phyloP scores from a whole-genome alignment of 2,329 filamentous ascomycete species.

The Pseudonectria foliicola region DNA sequence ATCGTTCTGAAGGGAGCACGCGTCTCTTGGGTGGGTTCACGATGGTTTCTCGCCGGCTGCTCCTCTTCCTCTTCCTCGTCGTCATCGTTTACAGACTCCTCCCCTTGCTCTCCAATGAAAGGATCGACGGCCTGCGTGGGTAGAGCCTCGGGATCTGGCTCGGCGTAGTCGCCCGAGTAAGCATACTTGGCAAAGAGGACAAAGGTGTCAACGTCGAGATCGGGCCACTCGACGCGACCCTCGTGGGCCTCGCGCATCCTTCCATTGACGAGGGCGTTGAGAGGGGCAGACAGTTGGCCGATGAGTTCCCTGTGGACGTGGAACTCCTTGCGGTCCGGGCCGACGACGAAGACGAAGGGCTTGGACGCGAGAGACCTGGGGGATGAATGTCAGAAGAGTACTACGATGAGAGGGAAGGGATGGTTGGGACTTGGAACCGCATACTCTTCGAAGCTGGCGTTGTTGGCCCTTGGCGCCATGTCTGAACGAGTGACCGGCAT shows the following conservation, averaged over 20 bases:
- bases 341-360: conserved; percentile 19
- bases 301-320: conserved; percentile 18
- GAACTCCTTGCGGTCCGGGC: conserved; percentile 16
- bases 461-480: conserved; percentile 1
- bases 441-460: conserved; percentile 12
- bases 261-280: conserved; percentile 18
- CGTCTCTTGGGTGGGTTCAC: too few species aligned
- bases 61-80: neutral
- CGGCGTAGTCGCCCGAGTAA: conserved; percentile 18
- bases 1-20: neutral
- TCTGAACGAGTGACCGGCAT: conserved; percentile 6
- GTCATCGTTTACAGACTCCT: neutral
- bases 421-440: neutral
- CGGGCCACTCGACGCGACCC: conserved; percentile 17
- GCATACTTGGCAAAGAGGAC: conserved; percentile 20
- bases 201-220: conserved; percentile 20
- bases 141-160: conserved; percentile 10
- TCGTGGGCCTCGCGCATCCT: conserved; percentile 19
- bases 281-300: conserved; percentile 13
- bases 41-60: too few species aligned
- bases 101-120: too few species aligned
- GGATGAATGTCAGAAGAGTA: neutral
- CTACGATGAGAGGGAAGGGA: neutral
- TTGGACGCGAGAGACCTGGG: conserved; percentile 17
- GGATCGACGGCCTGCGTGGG: neutral